Conservation (phyloP, 306 rosid genomes). For the Cucumis cinereus region DNA sequence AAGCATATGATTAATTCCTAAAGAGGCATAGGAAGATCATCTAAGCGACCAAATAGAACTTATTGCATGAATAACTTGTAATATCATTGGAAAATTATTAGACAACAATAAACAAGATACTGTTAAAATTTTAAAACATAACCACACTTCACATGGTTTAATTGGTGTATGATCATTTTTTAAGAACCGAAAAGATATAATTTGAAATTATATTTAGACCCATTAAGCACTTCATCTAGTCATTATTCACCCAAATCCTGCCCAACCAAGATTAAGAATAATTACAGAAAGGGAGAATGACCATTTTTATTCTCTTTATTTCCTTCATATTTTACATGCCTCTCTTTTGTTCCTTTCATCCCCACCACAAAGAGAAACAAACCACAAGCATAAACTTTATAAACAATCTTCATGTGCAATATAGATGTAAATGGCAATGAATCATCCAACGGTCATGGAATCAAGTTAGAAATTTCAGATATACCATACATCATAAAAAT, state of each 20-base stretch:
- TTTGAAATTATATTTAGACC: neutral
- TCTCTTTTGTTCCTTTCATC: neutral
- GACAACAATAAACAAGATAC: neutral
- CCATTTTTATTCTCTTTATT: neutral
- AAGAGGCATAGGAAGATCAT: neutral
- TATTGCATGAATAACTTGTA: neutral
- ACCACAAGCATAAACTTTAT: neutral
- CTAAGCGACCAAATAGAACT: neutral
- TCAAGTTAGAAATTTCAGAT: neutral
- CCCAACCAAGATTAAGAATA: neutral
- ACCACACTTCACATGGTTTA: neutral
- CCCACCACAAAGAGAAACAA: neutral
- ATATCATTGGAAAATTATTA: neutral
- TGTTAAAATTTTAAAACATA: neutral
- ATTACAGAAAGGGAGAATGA: neutral
- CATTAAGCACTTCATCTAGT: neutral
- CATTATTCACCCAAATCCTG: neutral
- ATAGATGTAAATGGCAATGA: neutral
- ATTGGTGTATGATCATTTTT: neutral
- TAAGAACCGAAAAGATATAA: neutral
- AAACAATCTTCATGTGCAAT: neutral
- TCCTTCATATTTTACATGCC: neutral
- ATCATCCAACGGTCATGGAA: neutral
- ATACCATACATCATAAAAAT: neutral
- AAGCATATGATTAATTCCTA: neutral